Conservation (phyloP, 331 rosid species). For the Prunus yedoensis region DNA sequence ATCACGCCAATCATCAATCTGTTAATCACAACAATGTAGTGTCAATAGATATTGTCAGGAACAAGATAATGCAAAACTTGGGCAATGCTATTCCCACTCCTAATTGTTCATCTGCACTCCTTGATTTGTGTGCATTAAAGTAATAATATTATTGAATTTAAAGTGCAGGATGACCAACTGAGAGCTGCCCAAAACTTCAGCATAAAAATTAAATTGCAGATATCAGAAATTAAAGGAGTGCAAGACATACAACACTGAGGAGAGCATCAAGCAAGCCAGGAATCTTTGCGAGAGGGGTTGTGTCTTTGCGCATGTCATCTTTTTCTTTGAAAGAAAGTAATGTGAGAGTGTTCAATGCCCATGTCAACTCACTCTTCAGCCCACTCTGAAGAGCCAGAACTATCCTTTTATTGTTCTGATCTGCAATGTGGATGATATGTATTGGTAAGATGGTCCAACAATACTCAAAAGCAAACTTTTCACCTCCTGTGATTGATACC, state of each 20-base stretch:
- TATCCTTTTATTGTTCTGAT: conserved; percentile 90
- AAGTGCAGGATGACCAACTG: background rate
- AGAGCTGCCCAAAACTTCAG: background rate
- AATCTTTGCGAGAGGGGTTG: conserved; percentile 77
- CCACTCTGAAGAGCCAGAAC: conserved; percentile 97
- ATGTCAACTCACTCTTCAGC: conserved; percentile 88
- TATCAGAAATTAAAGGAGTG: conserved; percentile 5
- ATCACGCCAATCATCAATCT: conserved; percentile 99
- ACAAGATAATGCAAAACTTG: conserved; percentile 7
- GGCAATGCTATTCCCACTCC: background rate
- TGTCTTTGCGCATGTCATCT: conserved; percentile 86
- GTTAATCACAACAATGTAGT: conserved; percentile 20
- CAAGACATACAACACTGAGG: conserved; percentile 83
- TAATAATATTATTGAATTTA: background rate
- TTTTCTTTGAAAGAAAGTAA: conserved; percentile 90
- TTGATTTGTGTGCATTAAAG: background rate
- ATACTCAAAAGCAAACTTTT: background rate
- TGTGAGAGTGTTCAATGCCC: conserved; percentile 94
- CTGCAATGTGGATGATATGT: conserved; percentile 32
- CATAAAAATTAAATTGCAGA: background rate
- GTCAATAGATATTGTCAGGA: background rate
- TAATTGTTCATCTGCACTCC: background rate
- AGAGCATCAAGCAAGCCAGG: conserved; percentile 97
- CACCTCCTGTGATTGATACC: background rate
- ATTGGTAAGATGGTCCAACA: background rate